Evolutionary conservation across 2,329 filamentous ascomycete genomes (phyloP), one percentile per base, ranked within the genome.

Genomic region (Sclerotinia spermophila): DNA sequence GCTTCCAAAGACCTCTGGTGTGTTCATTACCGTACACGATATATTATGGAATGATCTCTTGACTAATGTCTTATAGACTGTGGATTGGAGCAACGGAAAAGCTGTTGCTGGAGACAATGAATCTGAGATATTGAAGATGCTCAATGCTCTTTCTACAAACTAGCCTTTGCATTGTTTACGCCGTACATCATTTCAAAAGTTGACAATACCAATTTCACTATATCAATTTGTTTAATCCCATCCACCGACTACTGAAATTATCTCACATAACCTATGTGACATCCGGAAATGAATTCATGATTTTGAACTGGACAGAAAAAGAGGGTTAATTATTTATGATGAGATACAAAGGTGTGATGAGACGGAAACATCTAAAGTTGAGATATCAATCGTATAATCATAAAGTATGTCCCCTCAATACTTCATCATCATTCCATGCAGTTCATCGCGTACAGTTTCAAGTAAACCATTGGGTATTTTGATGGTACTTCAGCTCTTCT

Each of bases 71-170:
- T 33, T 48, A 40, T 73, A 85, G 86, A 82, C 91, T 71, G 95
- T 98, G 67, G 95, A 98, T 80, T 98, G 96, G 96, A 93, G 91
- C 79, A 94, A 95, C 80, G 96, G 94, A 74, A 92, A 89, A 80
- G 95, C 90, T 61, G 84, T 92, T 82, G 83, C 88, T 38, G 92
- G 93, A 30, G 92, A 92, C 66, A 90, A 92, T 74, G 90, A 97
- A 83, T 97, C 93, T 24, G 92, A 95, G 83, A 97, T 98, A 72
- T 82, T 97, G 79, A 93, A 91, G 82, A 85, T 97, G 81, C 81
- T 97, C 67, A 87, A 89, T 71, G 84, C 87, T 71, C 80, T 88
- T 69, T 82, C 85, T 74, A 76, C 77, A 70, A 71, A 76, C 30
- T 74, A 77, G 59, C 11, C 40, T 40, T 35, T 60, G 56, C 21